Base-by-base conservation (phyloP, 495 filamentous ascomycete species). In the Jackrogersella multiformis region DNA sequence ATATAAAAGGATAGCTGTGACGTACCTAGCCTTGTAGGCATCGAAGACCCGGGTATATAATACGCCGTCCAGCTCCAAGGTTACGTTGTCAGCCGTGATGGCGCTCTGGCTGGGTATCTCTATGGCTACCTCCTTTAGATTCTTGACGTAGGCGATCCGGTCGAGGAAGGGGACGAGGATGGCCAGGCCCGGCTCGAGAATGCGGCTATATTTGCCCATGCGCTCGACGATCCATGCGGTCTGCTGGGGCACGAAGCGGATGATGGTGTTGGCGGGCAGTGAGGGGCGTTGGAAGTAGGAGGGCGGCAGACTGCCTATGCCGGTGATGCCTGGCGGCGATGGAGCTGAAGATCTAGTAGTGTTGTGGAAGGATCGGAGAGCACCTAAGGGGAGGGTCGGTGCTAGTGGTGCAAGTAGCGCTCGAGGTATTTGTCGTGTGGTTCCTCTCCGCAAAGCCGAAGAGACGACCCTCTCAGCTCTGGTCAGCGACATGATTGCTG, bases 141-240 rank as follows among this genome's bases (percentile, higher is more conserved):
- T 94, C 84, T 96, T 97, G 60, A 99, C 96, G 76, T 99, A 99
- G 65, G 95, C 90, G 74, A 99, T 97, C 46, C 94, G 92, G 75
- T 99, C 95, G 74, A 99, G 68, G 69, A 99, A 92, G 0, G 95
- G 95, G 28, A 95, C 84, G 64, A 99, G 79, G 68, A 99, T 86
- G 5, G 96, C 93, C 36, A 99, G 80, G 56, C 95, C 95, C 0
- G 95, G 95, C 64, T 97, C 85, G 49, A 99, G 79, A 66, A 98
- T 97, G 21, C 92, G 85, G 79, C 92, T 87, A 82, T 95, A 99
- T 75, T 93, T 94, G 48, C 95, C 95, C 95, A 99, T 99, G 64
- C 95, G 92, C 81, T 99, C 96, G 36, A 99, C 95, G 61, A 99
- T 93, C 96, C 96, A 99, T 81, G 95, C 96, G 56, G 94, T 97